A percentile compares a stretch with the other conserved stretches of the same genome.
Evolutionary conservation across 768 basidiomycete species (phyloP).

Genomic region (Pleurotus tuoliensis): DNA sequence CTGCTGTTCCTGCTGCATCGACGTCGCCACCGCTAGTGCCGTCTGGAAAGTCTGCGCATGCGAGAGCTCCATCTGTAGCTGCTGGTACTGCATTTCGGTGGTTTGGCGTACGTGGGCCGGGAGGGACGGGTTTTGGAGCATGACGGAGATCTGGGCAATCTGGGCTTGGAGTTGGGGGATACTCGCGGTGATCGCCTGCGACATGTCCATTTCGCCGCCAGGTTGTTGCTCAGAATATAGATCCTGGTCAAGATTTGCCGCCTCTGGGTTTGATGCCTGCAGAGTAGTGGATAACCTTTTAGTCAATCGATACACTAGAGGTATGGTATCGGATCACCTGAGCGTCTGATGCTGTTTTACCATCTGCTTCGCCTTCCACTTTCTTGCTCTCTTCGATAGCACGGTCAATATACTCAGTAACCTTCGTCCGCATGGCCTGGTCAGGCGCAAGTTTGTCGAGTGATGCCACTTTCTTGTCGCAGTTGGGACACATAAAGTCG

Average conservation of each 20-base stretch:
- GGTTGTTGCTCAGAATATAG: constrained; percentile 72
- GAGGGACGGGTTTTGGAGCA: constrained; percentile 76
- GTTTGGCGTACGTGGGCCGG: constrained; percentile 71
- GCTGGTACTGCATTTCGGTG: constrained; percentile 80
- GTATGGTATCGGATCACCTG: constrained; percentile 29
- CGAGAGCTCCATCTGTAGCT: constrained; percentile 73
- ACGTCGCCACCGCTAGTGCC: constrained; percentile 54
- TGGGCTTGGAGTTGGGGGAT: constrained; percentile 85
- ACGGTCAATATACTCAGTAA: constrained; percentile 78
- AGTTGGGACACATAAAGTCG: constrained; percentile 92
- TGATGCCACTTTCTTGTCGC: constrained; percentile 82
- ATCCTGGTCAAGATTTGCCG: constrained; percentile 46
- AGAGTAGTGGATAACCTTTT: background rate
- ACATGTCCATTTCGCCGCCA: constrained; percentile 60
- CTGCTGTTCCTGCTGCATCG: constrained; percentile 54
- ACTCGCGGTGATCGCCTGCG: constrained; percentile 66
- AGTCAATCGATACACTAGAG: background rate
- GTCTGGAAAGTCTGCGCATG: constrained; percentile 74
- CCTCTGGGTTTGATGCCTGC: constrained; percentile 15
- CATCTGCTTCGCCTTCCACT: constrained; percentile 47
- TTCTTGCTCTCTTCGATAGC: constrained; percentile 75
- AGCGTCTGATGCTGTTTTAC: constrained; percentile 21
- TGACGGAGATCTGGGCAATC: constrained; percentile 71
- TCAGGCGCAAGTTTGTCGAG: constrained; percentile 84
- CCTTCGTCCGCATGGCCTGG: constrained; percentile 72